Conservation (phyloP, 768 basidiomycete species). For the Lactifluus hygrophoroides region DNA sequence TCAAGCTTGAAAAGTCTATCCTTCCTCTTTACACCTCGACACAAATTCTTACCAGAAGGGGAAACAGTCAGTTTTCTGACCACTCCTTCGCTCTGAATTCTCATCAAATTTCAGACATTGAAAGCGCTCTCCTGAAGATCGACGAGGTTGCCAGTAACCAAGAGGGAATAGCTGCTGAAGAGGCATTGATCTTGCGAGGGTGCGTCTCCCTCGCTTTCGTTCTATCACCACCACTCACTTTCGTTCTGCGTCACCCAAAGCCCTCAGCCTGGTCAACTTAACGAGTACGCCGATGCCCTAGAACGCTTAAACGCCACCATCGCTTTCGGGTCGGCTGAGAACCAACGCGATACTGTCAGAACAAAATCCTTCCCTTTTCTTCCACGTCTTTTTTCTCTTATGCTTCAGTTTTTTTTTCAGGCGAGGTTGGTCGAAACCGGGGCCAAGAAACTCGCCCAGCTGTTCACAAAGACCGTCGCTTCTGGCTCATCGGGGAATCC, state of each 20-base stretch:
- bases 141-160: slow-evolving; percentile 70
- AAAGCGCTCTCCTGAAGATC: slow-evolving; percentile 67
- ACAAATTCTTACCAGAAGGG: slow-evolving; percentile 62
- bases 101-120: slow-evolving; percentile 50
- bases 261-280: slow-evolving; percentile 61
- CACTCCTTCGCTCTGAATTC: not conserved
- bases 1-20: slow-evolving; percentile 80
- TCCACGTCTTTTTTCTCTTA: not conserved
- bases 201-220: slow-evolving; percentile 27
- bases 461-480: slow-evolving; percentile 84
- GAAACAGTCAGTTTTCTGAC: slow-evolving; percentile 47
- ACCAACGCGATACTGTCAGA: slow-evolving; percentile 42
- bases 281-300: slow-evolving; percentile 59
- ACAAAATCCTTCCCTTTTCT: not conserved
- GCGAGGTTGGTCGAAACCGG: slow-evolving; percentile 77
- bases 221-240: not conserved
- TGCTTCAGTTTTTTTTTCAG: slow-evolving; percentile 25
- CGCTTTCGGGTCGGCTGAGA: slow-evolving; percentile 57
- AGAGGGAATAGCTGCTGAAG: slow-evolving; percentile 69
- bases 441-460: slow-evolving; percentile 69
- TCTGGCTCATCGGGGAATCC: slow-evolving; percentile 76
- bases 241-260: slow-evolving; percentile 29
- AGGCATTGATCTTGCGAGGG: slow-evolving; percentile 73
- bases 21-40: slow-evolving; percentile 74
- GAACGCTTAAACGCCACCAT: slow-evolving; percentile 73